Percentiles rank a stretch among this genome's conserved stretches.
phyloP scores from a whole-genome alignment of 306 rosid genomes.

The Vicia faba region DNA sequence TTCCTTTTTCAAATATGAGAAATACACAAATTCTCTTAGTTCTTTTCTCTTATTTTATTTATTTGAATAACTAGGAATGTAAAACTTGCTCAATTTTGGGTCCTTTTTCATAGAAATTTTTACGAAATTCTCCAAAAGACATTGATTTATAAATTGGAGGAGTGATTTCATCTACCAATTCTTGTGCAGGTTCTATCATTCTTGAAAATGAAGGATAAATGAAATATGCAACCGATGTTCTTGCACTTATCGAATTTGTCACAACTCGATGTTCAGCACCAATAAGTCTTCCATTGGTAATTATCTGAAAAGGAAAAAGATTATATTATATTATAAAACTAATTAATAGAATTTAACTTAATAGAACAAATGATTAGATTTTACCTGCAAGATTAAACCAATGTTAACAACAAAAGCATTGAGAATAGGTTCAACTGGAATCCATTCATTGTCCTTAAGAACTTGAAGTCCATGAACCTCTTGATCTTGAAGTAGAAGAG shows the following conservation, averaged over 20 bases:
- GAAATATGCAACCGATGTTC: slow-evolving; percentile 58
- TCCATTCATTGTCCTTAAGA: no score
- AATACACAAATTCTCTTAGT: background rate
- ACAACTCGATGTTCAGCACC: slow-evolving; percentile 72
- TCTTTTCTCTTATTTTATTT: background rate
- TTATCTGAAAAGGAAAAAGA: slow-evolving; percentile 37
- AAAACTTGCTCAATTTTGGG: slow-evolving; percentile 46
- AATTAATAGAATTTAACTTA: background rate
- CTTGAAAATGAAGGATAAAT: slow-evolving; percentile 58
- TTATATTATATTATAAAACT: background rate
- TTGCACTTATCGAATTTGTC: slow-evolving; percentile 54
- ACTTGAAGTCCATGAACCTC: no score
- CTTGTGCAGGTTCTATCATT: slow-evolving; percentile 56
- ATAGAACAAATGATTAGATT: no score
- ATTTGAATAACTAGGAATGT: background rate
- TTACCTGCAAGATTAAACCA: no score
- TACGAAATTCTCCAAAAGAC: slow-evolving; percentile 49
- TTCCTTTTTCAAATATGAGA: background rate
- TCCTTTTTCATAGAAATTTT: slow-evolving; percentile 34
- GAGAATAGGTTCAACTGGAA: no score
- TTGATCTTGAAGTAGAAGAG: no score
- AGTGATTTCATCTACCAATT: slow-evolving; percentile 36
- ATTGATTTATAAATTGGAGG: slow-evolving; percentile 50
- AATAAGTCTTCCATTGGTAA: slow-evolving; percentile 61
- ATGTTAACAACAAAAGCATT: no score